Evolutionary conservation across 192 early-diverging fungal genomes (phyloP).

Genomic region (Umbelopsis isabellina): DNA sequence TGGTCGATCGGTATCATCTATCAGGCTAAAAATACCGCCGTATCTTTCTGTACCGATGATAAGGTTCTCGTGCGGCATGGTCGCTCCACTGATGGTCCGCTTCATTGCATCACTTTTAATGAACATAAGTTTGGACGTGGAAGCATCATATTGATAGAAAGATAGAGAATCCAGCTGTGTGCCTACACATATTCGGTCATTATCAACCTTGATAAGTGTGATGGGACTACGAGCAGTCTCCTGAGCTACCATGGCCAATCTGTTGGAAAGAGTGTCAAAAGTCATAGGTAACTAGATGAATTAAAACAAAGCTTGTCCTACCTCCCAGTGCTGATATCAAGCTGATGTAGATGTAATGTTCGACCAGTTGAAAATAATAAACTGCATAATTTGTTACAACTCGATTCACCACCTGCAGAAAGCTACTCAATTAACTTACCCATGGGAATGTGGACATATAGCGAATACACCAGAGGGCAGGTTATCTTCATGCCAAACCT

Average conservation of each 20-base stretch:
- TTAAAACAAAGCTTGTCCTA: neutral
- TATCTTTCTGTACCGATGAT: conserved; percentile 10
- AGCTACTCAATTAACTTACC: conserved; percentile 5
- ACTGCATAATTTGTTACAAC: neutral
- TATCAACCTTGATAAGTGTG: conserved; percentile 26
- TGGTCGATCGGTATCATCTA: conserved; percentile 2
- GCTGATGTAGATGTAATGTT: conserved; percentile 23
- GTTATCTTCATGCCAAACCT: conserved; percentile 28
- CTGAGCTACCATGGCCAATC: conserved; percentile 27
- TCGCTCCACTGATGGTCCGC: conserved; percentile 1
- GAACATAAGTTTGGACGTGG: conserved; percentile 8
- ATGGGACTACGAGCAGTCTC: conserved; percentile 26
- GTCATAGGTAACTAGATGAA: neutral
- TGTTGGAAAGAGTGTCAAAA: neutral
- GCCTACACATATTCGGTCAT: conserved; percentile 22
- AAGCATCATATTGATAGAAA: conserved; percentile 24
- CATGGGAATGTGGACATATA: conserved; percentile 30
- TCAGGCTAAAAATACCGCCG: neutral
- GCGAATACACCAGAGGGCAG: conserved; percentile 29
- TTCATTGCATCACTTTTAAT: conserved; percentile 16
- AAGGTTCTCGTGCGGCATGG: neutral
- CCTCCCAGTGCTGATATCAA: conserved; percentile 30
- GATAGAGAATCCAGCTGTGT: conserved; percentile 30
- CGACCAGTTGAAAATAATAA: conserved; percentile 31
- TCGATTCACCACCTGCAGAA: neutral